Conservation (phyloP, 164 flowering plant species). For the Berberis vulgaris region DNA sequence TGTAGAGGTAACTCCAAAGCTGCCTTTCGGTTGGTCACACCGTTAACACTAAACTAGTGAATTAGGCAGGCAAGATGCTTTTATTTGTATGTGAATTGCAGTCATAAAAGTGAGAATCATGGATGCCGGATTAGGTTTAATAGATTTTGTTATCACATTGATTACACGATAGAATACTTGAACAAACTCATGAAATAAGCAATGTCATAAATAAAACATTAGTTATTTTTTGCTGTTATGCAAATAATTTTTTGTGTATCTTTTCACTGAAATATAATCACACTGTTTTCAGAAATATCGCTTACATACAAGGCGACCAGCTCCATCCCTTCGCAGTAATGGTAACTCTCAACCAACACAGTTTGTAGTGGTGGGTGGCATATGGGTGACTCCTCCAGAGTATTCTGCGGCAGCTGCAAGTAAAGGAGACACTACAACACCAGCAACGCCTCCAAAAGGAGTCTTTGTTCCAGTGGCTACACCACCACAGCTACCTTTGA, state of each 20-base stretch:
- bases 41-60: too few species aligned
- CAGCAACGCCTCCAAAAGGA: slow-evolving; percentile 15
- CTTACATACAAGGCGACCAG: slow-evolving; percentile 63
- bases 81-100: too few species aligned
- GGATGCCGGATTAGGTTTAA: too few species aligned
- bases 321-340: slow-evolving; percentile 23
- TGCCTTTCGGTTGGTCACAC: too few species aligned
- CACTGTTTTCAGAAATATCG: slow-evolving; percentile 54
- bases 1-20: too few species aligned
- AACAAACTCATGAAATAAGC: too few species aligned
- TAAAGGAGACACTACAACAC: slow-evolving; percentile 17
- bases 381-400: slow-evolving; percentile 65
- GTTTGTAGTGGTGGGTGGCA: slow-evolving; percentile 67
- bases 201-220: neutral
- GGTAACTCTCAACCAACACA: slow-evolving; percentile 49
- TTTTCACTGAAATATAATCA: too few species aligned
- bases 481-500: slow-evolving; percentile 10
- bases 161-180: too few species aligned
- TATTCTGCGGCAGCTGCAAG: slow-evolving; percentile 25
- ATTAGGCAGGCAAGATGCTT: too few species aligned
- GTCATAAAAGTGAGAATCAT: too few species aligned
- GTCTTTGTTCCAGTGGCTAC: slow-evolving; percentile 46
- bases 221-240: neutral
- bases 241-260: too few species aligned
- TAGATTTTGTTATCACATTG: too few species aligned